Evolutionary conservation across 2,329 filamentous ascomycete genomes (phyloP).

Genomic region (Xylogone sp.): DNA sequence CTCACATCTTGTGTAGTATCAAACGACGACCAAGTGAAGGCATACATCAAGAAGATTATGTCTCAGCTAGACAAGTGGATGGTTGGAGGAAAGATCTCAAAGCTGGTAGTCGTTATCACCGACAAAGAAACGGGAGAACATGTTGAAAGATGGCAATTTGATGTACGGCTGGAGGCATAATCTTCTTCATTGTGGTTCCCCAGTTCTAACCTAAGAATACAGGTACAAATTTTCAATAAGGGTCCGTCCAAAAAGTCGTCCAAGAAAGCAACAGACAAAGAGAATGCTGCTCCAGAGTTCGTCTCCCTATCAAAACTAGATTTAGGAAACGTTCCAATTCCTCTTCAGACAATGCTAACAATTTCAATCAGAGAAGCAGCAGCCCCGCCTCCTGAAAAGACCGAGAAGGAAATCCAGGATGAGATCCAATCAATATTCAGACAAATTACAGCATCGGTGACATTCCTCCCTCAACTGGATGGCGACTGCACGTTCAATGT

Average conservation of each 20-base stretch:
- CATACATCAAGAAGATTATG: constrained; percentile 99
- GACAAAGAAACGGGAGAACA: constrained; percentile 96
- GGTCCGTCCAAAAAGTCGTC: constrained; percentile 39
- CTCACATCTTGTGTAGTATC: constrained; percentile 56
- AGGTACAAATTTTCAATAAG: constrained; percentile 56
- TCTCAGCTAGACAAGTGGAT: constrained; percentile 97
- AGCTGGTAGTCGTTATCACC: constrained; percentile 93
- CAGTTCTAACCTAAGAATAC: neutral
- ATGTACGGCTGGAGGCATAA: constrained; percentile 56
- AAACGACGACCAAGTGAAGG: constrained; percentile 95
- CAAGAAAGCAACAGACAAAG: constrained; percentile 57
- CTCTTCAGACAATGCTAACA: too few relatives aligned
- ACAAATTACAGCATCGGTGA: constrained; percentile 96
- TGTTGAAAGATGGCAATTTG: constrained; percentile 97
- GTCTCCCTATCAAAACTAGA: constrained; percentile 19
- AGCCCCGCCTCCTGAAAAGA: constrained; percentile 60
- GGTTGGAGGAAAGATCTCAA: constrained; percentile 93
- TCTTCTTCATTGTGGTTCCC: constrained; percentile 1
- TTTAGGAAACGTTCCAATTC: too few relatives aligned
- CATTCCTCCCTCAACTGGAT: constrained; percentile 88
- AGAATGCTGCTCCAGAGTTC: constrained; percentile 60
- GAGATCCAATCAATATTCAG: constrained; percentile 97
- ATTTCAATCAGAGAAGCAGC: constrained; percentile 13
- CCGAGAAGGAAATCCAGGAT: constrained; percentile 87
- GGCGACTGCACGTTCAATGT: constrained; percentile 99